Evolutionary conservation across 2,329 filamentous ascomycete species (phyloP).

Genomic region (Zasmidium cellare): DNA sequence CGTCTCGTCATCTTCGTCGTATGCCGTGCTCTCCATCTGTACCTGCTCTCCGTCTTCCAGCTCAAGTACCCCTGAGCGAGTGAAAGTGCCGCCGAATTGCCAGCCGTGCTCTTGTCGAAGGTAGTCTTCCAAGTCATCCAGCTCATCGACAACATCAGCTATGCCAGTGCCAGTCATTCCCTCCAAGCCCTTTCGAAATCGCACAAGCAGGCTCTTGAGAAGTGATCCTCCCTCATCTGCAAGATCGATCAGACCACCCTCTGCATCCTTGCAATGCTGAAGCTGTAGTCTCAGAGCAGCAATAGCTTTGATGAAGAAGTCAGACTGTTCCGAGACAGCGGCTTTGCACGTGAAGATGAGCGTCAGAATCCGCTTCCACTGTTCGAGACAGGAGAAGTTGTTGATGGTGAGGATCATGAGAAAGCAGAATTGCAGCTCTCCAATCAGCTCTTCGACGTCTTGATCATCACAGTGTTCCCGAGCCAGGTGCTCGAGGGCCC

Average conservation of each 20-base stretch:
- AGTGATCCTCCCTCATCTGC: conserved; percentile 52
- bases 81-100: conserved; percentile 56
- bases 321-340: conserved; percentile 50
- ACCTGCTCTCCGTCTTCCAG: conserved; percentile 65
- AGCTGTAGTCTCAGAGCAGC: conserved; percentile 54
- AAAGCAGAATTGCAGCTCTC: conserved; percentile 64
- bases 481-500: conserved; percentile 59
- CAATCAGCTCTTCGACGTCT: conserved; percentile 42
- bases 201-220: conserved; percentile 52
- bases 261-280: conserved; percentile 57
- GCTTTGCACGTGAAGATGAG: conserved; percentile 58
- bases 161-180: conserved; percentile 41
- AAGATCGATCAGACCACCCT: conserved; percentile 63
- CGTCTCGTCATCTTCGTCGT: conserved; percentile 62
- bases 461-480: conserved; percentile 40
- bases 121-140: conserved; percentile 57
- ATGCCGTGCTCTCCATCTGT: conserved; percentile 52
- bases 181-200: conserved; percentile 54
- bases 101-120: conserved; percentile 58
- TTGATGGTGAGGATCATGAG: conserved; percentile 63
- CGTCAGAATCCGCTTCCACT: conserved; percentile 62
- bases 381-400: conserved; percentile 66
- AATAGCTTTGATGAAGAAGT: conserved; percentile 55
- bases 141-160: conserved; percentile 51
- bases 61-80: conserved; percentile 59